A percentile compares a stretch with the other conserved stretches of the same genome.
Evolutionary conservation across 371 early-diverging fungal species (phyloP).

Genomic region (Apophysomyces variabilis): DNA sequence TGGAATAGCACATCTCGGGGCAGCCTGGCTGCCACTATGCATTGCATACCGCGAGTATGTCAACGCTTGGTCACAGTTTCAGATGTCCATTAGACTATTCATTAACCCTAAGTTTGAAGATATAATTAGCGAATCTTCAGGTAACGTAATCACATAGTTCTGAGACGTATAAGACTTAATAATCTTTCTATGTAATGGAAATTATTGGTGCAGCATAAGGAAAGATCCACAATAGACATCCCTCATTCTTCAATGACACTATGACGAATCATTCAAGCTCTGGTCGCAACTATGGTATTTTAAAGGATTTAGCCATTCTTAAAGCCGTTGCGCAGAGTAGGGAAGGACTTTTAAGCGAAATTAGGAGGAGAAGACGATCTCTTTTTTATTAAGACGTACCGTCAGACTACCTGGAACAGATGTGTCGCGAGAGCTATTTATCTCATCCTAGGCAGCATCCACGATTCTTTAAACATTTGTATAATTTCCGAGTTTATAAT

Average conservation of each 20-base stretch:
- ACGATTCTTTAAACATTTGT: no score
- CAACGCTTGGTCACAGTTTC: constrained; percentile 1
- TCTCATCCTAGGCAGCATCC: no score
- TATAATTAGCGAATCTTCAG: neutral
- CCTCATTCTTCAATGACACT: neutral
- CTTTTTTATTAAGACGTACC: no score
- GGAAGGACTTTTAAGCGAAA: no score
- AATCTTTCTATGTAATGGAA: neutral
- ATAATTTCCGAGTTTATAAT: no score
- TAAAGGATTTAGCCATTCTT: no score
- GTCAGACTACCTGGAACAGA: no score
- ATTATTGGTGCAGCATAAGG: neutral
- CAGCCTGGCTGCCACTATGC: neutral
- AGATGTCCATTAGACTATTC: neutral
- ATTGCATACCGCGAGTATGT: neutral
- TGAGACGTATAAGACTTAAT: neutral
- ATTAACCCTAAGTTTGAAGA: neutral
- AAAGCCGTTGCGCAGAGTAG: no score
- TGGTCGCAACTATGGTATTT: neutral
- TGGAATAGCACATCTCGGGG: neutral
- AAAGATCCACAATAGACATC: neutral
- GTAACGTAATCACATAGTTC: neutral
- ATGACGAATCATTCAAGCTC: neutral
- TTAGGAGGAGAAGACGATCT: no score
- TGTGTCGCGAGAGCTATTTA: no score